These are phyloP conservation scores for Dendryphion nanum DNA, from an alignment of 2,329 filamentous ascomycete genomes.

Conservation along the genomic window DNA sequence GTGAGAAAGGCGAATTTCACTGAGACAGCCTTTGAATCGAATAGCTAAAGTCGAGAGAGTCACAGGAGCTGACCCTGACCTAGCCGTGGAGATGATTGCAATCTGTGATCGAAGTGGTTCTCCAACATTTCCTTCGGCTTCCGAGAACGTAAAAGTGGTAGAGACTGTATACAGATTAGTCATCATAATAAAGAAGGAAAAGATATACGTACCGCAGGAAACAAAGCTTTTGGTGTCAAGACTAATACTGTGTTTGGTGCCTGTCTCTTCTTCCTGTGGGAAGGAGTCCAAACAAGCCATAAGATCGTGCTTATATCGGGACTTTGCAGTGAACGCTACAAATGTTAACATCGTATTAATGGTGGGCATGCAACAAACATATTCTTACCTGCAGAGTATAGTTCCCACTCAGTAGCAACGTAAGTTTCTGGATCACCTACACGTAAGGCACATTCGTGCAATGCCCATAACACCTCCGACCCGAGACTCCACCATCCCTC, in stretches of 20 bases:
- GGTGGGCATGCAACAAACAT: too few species aligned
- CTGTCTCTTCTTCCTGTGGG: conserved; percentile 26
- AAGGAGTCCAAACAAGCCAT: conserved; percentile 46
- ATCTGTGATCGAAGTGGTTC: conserved; percentile 59
- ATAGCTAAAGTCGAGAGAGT: conserved; percentile 50
- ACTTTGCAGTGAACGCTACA: conserved; percentile 30
- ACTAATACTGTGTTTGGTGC: conserved; percentile 44
- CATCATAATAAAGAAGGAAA: neutral
- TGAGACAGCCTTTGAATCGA: conserved; percentile 51
- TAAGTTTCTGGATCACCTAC: conserved; percentile 48
- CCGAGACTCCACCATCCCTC: conserved; percentile 61
- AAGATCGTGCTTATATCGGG: conserved; percentile 44
- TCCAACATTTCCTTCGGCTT: conserved; percentile 58
- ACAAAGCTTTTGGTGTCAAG: conserved; percentile 49
- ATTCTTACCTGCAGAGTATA: conserved; percentile 41
- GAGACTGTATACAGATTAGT: conserved; percentile 41
- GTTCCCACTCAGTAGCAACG: conserved; percentile 58
- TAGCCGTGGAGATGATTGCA: conserved; percentile 50
- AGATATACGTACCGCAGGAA: conserved; percentile 44
- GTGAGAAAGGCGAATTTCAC: conserved; percentile 32
- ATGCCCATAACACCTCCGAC: conserved; percentile 51
- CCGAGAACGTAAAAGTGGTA: conserved; percentile 53
- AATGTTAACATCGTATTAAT: too few species aligned
- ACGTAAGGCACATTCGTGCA: conserved; percentile 54
- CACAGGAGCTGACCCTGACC: conserved; percentile 46